Percentiles rank a stretch among this genome's conserved stretches.
These are phyloP conservation scores for Neurospora terricola DNA, from an alignment of 495 filamentous ascomycete species.

Conservation along the genomic window DNA sequence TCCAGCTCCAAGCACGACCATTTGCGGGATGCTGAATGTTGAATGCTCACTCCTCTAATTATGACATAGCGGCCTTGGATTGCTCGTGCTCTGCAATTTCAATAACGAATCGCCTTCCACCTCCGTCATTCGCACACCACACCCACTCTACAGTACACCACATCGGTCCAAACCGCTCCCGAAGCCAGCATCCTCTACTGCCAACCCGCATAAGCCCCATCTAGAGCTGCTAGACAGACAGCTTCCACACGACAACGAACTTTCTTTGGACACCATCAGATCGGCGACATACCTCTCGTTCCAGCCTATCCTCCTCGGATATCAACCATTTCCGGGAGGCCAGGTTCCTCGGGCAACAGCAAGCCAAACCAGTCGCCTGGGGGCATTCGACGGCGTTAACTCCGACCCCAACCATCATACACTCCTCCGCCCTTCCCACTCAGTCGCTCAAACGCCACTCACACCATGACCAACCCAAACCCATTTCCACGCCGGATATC, in stretches of 20 bases:
- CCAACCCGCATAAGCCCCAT: not conserved
- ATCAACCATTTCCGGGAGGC: not conserved
- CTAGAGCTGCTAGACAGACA: not conserved
- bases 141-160: not conserved
- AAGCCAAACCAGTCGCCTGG: not conserved
- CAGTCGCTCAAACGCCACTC: not conserved
- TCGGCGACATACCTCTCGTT: not conserved
- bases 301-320: not conserved
- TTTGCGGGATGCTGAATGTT: not conserved
- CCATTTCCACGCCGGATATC: conserved; percentile 39
- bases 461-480: not conserved
- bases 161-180: not conserved
- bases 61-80: not conserved
- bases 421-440: not conserved
- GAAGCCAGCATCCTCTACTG: not conserved
- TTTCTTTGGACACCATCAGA: not conserved
- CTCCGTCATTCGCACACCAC: not conserved
- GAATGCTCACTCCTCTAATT: not conserved
- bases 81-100: not conserved
- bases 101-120: not conserved
- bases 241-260: not conserved
- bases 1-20: not conserved
- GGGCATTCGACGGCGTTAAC: not conserved
- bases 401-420: not conserved
- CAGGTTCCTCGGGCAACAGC: not conserved